Evolutionary conservation across 2,329 filamentous ascomycete genomes (phyloP).

Genomic region (Fusarium verticillioides): DNA sequence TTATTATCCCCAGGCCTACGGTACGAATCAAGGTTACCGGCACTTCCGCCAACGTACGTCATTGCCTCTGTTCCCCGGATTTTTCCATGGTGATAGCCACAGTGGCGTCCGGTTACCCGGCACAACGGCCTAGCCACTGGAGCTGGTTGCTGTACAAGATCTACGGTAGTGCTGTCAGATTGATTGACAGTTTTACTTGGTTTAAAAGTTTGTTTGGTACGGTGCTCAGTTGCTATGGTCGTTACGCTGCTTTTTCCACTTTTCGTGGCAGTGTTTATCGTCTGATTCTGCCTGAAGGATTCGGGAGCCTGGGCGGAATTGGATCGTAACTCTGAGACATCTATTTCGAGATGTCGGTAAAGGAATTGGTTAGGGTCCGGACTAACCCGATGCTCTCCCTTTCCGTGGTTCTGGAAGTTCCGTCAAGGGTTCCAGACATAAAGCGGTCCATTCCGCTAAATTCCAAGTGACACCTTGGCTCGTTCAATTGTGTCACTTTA

Average conservation of each 20-base stretch:
- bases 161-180: not conserved
- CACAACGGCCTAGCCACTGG: conserved; percentile 9
- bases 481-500: not conserved
- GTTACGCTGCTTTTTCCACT: not conserved
- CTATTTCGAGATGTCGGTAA: not conserved
- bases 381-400: not conserved
- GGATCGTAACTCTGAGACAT: not conserved
- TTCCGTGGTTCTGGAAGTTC: not conserved
- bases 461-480: not conserved
- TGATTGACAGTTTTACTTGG: not conserved
- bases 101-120: conserved; percentile 5
- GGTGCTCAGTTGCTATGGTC: not conserved
- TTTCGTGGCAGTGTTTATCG: not conserved
- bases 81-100: not conserved
- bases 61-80: not conserved
- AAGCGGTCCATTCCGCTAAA: not conserved
- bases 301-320: not conserved
- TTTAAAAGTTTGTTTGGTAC: not conserved
- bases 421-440: not conserved
- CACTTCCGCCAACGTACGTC: not conserved
- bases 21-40: not conserved
- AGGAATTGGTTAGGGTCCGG: not conserved
- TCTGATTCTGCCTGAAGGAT: not conserved
- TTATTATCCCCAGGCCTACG: not conserved
- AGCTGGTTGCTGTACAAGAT: not conserved